Evolutionary conservation across 805 yeast species (phyloP), one percentile per base, ranked within the genome.

Genomic region (Tetrapisispora namnaoensis): DNA sequence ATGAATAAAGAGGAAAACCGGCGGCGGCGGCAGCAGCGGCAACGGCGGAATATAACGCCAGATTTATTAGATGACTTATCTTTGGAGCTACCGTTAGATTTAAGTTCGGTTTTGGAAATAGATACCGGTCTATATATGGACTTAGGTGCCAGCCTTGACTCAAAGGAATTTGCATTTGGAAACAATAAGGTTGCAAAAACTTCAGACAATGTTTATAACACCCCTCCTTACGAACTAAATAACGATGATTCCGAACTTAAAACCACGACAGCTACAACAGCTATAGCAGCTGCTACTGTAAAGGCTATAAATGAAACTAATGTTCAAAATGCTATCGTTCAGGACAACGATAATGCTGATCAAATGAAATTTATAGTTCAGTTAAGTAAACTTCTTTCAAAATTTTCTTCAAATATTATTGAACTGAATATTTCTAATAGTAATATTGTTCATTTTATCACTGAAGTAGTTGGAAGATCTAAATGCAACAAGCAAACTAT

Each of bases 401-500:
- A 18, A 21, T 21, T 27, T 10, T 37, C 47, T 38, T 30, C 30
- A 17, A 28, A 9, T 45, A 24, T 55, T 16, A 32, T 22, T 35
- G 16, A 54, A 21, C 49, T 47, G 30, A 58, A 55, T 30, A 54
- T 59, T 36, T 51, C 55, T 13, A n/a, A 46, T 8, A 30, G 37
- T 6, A 45, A 41, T n/a, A 49, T 53, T 17, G 44, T 32, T 37
- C 30, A 48, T 18, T 61, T 59, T 42, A 30, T 59, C 8, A 52
- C 49, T 43, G 60, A 57, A 47, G 50, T 61, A n/a, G 41, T 57
- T 37, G 56, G 53, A 43, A 54, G 65, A 49, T 56, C 63, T 17
- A 58, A 56, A 47, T 54, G 57, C 30, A 54, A 55, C 34, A 56
- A 52, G 42, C 42, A 51, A 28, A 49, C 51, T 14, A 42, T 55